Conservation (phyloP, 1,284 basidiomycete genomes). For the Somion occarium region DNA sequence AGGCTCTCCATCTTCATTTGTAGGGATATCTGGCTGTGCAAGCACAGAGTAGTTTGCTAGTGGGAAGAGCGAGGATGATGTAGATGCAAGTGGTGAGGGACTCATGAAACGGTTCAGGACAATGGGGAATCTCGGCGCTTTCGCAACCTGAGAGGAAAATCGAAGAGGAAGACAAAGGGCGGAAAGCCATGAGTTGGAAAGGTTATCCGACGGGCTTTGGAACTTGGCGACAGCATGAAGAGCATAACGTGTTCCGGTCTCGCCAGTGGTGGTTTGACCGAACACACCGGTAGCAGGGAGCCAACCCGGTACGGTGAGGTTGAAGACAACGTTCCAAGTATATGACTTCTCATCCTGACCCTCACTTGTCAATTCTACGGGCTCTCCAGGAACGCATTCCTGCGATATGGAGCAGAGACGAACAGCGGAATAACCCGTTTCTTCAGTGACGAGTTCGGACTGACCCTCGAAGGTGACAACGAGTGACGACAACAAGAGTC, state of each 20-base stretch:
- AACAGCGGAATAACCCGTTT: constrained; percentile 54
- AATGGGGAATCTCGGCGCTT: constrained; percentile 16
- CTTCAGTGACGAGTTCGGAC: constrained; percentile 54
- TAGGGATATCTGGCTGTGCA: constrained; percentile 21
- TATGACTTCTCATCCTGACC: constrained; percentile 53
- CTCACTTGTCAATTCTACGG: constrained; percentile 59
- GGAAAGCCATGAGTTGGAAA: constrained; percentile 38
- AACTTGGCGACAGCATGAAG: constrained; percentile 65
- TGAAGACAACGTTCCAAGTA: constrained; percentile 68
- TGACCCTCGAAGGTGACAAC: constrained; percentile 74
- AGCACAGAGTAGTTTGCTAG: constrained; percentile 39
- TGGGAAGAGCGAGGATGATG: constrained; percentile 17
- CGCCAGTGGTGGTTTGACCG: constrained; percentile 35
- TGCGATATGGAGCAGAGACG: constrained; percentile 64
- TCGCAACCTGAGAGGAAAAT: constrained; percentile 8
- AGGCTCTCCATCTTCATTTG: constrained; percentile 10
- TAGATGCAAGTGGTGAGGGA: constrained; percentile 15
- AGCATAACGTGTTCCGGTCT: constrained; percentile 56
- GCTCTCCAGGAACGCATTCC: constrained; percentile 48
- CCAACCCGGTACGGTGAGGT: constrained; percentile 74
- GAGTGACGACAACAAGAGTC: constrained; percentile 60
- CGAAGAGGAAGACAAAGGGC: constrained; percentile 17
- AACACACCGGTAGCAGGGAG: constrained; percentile 54
- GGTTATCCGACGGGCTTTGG: constrained; percentile 36
- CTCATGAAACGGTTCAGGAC: constrained; percentile 22